These are phyloP conservation scores for Chaetomium olivaceum DNA, from an alignment of 2,329 filamentous ascomycete species.

Conservation along the genomic window DNA sequence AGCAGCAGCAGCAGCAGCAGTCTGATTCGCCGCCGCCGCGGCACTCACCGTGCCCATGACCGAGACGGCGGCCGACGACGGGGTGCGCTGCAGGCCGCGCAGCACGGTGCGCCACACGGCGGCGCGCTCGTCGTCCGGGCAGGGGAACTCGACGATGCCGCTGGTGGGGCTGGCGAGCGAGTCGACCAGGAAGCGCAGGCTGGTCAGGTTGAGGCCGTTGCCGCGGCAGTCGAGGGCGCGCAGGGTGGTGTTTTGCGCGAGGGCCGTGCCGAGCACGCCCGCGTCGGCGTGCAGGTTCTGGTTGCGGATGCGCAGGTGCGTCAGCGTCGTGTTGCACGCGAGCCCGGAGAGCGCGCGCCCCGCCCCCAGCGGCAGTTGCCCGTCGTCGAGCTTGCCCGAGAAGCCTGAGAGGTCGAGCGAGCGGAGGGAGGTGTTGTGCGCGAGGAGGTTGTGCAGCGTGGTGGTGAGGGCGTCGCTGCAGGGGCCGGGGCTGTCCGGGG, in stretches of 20 bases:
- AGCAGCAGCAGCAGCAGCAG: too few relatives aligned
- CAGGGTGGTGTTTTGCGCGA: constrained; percentile 51
- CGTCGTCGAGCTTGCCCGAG: constrained; percentile 58
- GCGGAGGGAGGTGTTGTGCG: constrained; percentile 52
- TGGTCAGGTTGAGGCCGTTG: constrained; percentile 57
- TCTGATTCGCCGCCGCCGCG: background rate
- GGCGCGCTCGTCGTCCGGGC: constrained; percentile 34
- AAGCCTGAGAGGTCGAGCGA: constrained; percentile 59
- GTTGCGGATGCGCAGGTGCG: constrained; percentile 56
- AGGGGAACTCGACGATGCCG: constrained; percentile 48
- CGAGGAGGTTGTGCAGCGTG: constrained; percentile 53
- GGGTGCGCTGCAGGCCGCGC: constrained; percentile 24
- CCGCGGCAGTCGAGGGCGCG: constrained; percentile 56
- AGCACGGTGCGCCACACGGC: constrained; percentile 33
- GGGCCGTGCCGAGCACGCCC: constrained; percentile 50
- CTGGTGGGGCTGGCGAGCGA: constrained; percentile 44
- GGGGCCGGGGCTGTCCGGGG: constrained; percentile 37
- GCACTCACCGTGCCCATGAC: constrained; percentile 12
- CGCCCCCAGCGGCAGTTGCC: constrained; percentile 55
- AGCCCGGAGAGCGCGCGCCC: constrained; percentile 47
- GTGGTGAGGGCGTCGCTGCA: constrained; percentile 49
- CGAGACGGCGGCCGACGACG: constrained; percentile 8
- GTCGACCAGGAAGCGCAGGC: constrained; percentile 49
- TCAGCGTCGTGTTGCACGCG: constrained; percentile 37
- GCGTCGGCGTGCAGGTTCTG: constrained; percentile 57